phyloP scores from a whole-genome alignment of 257 asterid species.

The Gentiana straminea region DNA sequence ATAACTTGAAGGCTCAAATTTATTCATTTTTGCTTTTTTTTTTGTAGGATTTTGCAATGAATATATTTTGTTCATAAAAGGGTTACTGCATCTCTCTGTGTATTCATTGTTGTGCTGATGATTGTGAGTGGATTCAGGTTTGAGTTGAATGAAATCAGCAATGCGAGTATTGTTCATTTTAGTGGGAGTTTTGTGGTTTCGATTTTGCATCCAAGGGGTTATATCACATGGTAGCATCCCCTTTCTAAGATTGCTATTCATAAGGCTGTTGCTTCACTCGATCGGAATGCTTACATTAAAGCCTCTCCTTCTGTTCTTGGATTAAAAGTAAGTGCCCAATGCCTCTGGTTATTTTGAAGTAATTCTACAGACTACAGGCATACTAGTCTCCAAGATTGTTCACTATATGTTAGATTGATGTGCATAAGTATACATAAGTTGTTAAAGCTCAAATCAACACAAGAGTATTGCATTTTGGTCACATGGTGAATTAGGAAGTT shows the following conservation, averaged over 20 bases:
- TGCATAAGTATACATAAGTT: not conserved
- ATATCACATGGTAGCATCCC: conserved; percentile 67
- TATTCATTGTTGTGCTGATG: not conserved
- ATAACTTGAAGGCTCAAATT: too few species aligned
- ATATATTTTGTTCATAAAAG: too few species aligned
- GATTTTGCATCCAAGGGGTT: conserved; percentile 32
- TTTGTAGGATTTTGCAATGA: too few species aligned
- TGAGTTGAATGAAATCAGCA: not conserved
- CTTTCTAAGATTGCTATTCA: conserved; percentile 50
- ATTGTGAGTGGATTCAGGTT: conserved; percentile 8
- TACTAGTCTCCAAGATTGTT: not conserved
- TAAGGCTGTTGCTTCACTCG: conserved; percentile 46
- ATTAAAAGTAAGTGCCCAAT: conserved; percentile 31
- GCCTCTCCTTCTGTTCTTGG: conserved; percentile 84
- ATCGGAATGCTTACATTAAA: conserved; percentile 41
- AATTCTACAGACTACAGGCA: not conserved
- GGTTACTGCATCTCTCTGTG: not conserved
- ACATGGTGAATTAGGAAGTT: not conserved
- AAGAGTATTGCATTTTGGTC: too few species aligned
- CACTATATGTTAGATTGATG: not conserved
- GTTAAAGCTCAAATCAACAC: too few species aligned
- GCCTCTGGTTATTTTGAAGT: not conserved
- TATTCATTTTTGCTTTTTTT: too few species aligned
- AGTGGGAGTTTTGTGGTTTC: conserved; percentile 39
- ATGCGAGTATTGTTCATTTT: conserved; percentile 30